Conservation (phyloP, 805 yeast species). For the Lachancea dasiensis region DNA sequence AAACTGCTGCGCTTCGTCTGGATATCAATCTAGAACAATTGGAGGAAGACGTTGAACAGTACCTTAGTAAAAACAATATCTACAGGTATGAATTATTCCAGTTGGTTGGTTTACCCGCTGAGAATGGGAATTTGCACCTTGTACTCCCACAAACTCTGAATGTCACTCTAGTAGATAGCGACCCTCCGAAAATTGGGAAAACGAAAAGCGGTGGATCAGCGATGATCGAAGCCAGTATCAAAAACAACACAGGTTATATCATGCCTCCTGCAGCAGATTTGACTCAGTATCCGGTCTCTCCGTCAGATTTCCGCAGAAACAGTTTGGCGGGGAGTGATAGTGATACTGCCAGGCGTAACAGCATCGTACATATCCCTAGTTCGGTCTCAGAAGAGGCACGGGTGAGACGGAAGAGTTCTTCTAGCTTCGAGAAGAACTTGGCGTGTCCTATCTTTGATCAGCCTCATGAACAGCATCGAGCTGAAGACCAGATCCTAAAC, state of each 20-base stretch:
- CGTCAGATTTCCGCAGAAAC: conserved; percentile 21
- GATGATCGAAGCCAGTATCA: not conserved
- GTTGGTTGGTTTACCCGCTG: not conserved
- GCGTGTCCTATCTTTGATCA: not conserved
- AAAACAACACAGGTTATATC: too few relatives aligned
- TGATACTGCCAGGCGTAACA: conserved; percentile 19
- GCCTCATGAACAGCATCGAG: not conserved
- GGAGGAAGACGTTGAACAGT: not conserved
- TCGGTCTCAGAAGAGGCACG: not conserved
- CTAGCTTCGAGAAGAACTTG: not conserved
- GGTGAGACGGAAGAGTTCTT: not conserved
- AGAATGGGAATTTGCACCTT: not conserved
- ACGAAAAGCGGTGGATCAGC: not conserved
- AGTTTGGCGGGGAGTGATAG: conserved; percentile 21
- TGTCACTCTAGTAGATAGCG: not conserved
- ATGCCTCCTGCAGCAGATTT: not conserved
- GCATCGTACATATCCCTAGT: conserved; percentile 10
- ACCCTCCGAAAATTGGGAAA: not conserved
- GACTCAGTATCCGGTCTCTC: conserved; percentile 17
- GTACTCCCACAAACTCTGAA: not conserved
- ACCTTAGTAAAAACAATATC: not conserved
- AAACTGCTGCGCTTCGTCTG: not conserved
- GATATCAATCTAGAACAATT: not conserved
- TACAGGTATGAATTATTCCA: not conserved
- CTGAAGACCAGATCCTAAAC: not conserved